Evolutionary conservation across 805 yeast genomes (phyloP).

Genomic region (Maudiozyma bulderi): DNA sequence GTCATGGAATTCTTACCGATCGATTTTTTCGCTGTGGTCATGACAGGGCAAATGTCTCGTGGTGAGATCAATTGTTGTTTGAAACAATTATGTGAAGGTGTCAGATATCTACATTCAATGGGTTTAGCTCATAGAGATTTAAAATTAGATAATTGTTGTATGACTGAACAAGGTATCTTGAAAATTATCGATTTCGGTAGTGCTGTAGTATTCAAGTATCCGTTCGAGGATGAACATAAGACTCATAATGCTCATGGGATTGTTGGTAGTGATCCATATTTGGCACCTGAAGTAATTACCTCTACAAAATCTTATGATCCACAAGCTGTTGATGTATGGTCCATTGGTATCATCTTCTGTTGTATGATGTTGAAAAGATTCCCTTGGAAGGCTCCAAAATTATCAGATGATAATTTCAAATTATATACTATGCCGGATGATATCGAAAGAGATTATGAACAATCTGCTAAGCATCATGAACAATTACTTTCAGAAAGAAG

Average conservation of each 20-base stretch:
- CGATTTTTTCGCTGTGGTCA: constrained; percentile 78
- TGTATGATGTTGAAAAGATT: constrained; percentile 79
- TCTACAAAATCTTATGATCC: constrained; percentile 55
- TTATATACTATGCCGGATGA: constrained; percentile 61
- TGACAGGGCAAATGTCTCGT: constrained; percentile 76
- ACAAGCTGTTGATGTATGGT: constrained; percentile 74
- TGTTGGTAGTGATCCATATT: constrained; percentile 79
- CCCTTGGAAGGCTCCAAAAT: constrained; percentile 75
- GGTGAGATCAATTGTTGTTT: constrained; percentile 76
- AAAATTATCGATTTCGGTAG: constrained; percentile 78
- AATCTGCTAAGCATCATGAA: constrained; percentile 66
- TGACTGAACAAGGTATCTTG: constrained; percentile 61
- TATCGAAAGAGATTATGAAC: constrained; percentile 62
- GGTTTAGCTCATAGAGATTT: constrained; percentile 80
- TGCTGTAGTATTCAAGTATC: constrained; percentile 74
- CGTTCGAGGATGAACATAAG: constrained; percentile 50
- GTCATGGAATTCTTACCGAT: constrained; percentile 82
- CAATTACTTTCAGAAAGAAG: constrained; percentile 43
- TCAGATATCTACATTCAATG: constrained; percentile 60
- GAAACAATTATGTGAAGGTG: constrained; percentile 65
- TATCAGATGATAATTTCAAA: constrained; percentile 59
- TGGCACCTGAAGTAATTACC: constrained; percentile 70
- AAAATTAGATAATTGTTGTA: constrained; percentile 75
- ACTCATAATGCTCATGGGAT: constrained; percentile 51
- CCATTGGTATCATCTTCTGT: constrained; percentile 73